A percentile compares a stretch with the other conserved stretches of the same genome.
Evolutionary conservation across 2,329 filamentous ascomycete species (phyloP).

Genomic region (Emergomyces pasteurianus): DNA sequence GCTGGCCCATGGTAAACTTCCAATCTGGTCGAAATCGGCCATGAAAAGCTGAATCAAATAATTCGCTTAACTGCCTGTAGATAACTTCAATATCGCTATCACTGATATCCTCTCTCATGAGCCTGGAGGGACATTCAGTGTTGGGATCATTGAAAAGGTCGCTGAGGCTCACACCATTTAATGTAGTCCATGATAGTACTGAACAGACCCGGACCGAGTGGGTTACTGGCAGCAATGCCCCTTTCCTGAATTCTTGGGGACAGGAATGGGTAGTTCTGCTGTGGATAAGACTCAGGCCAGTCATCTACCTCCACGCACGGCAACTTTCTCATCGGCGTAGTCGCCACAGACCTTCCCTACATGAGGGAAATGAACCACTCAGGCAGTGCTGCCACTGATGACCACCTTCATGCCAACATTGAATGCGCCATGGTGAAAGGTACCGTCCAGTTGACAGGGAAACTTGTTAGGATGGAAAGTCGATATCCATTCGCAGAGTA

Average conservation of each 20-base stretch:
- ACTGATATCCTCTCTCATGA: constrained; percentile 25
- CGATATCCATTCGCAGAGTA: constrained; percentile 22
- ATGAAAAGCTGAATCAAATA: constrained; percentile 20
- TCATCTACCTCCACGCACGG: constrained; percentile 22
- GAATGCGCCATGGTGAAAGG: constrained; percentile 22
- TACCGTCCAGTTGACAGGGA: constrained; percentile 21
- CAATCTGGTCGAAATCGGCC: constrained; percentile 20
- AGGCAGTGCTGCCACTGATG: constrained; percentile 18
- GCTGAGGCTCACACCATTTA: constrained; percentile 16
- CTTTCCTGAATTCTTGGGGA: constrained; percentile 18
- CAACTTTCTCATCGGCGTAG: constrained; percentile 20
- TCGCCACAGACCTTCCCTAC: constrained; percentile 18
- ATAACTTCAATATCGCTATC: constrained; percentile 17
- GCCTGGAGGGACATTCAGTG: constrained; percentile 29
- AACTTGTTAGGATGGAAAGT: constrained; percentile 23
- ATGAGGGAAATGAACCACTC: constrained; percentile 23
- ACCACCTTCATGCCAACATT: constrained; percentile 24
- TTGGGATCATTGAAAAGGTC: constrained; percentile 20
- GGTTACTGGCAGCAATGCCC: constrained; percentile 17
- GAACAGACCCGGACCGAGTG: constrained; percentile 18
- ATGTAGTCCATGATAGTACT: constrained; percentile 24
- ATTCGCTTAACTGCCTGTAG: constrained; percentile 18
- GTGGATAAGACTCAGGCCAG: constrained; percentile 17
- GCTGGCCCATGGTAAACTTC: constrained; percentile 17
- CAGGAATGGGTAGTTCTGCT: constrained; percentile 17